Evolutionary conservation across 805 yeast genomes (phyloP).

Genomic region (Metschnikowia kunwiensis): DNA sequence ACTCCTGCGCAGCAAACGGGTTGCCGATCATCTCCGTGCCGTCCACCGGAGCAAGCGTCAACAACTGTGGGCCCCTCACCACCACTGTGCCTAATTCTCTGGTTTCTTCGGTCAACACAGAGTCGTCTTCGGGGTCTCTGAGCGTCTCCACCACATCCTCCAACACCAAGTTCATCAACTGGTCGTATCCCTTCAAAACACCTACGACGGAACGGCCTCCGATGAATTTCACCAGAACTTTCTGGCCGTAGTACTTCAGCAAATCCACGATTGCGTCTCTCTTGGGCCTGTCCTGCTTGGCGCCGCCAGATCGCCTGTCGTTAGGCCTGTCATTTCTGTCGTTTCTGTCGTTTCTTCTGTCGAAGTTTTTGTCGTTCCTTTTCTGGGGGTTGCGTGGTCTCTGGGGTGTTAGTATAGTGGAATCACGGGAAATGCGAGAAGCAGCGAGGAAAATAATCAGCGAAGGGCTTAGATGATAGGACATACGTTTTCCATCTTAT

Average conservation of each 20-base stretch:
- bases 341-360: constrained; percentile 11
- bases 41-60: constrained; percentile 70
- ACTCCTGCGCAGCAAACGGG: constrained; percentile 46
- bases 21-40: constrained; percentile 70
- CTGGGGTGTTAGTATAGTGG: constrained; percentile 13
- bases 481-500: constrained; percentile 20
- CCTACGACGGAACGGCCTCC: constrained; percentile 90
- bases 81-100: constrained; percentile 66
- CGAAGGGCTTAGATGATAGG: neutral
- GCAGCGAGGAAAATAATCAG: neutral
- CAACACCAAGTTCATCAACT: constrained; percentile 72
- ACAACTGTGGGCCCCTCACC: constrained; percentile 77
- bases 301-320: constrained; percentile 8
- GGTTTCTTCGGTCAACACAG: constrained; percentile 51
- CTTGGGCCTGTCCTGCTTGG: constrained; percentile 64
- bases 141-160: constrained; percentile 67
- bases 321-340: constrained; percentile 12
- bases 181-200: constrained; percentile 76
- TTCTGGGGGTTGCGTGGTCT: constrained; percentile 13
- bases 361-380: constrained; percentile 12
- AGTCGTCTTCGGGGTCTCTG: constrained; percentile 65
- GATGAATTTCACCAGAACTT: constrained; percentile 71
- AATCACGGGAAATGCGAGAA: too few relatives aligned
- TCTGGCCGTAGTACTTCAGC: constrained; percentile 68
- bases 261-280: constrained; percentile 87